Evolutionary conservation across 352 stramenopile species (phyloP).

Genomic region (Phytophthora podocarpi): DNA sequence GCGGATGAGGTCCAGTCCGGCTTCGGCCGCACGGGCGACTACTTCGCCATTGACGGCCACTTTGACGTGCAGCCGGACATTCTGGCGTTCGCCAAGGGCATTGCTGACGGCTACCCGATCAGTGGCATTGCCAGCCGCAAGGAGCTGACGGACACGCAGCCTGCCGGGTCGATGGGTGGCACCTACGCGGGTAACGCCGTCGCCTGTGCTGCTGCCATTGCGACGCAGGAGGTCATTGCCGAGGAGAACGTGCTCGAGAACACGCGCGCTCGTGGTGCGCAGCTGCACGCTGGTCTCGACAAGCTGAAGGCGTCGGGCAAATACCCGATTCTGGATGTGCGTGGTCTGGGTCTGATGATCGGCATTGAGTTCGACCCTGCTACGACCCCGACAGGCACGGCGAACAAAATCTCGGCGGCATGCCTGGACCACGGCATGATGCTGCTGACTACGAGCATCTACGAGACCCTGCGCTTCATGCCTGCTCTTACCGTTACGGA

Average conservation of each 20-base stretch:
- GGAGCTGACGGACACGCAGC: slow-evolving; percentile 85
- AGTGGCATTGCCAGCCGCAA: slow-evolving; percentile 88
- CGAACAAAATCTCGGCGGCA: slow-evolving; percentile 71
- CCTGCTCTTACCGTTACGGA: slow-evolving; percentile 88
- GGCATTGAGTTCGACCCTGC: slow-evolving; percentile 90
- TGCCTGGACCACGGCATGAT: slow-evolving; percentile 92
- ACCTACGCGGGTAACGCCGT: slow-evolving; percentile 94
- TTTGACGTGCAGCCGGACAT: slow-evolving; percentile 91
- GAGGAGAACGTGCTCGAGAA: slow-evolving; percentile 92
- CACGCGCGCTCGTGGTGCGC: slow-evolving; percentile 64
- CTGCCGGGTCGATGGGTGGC: slow-evolving; percentile 91
- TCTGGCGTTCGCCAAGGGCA: slow-evolving; percentile 93
- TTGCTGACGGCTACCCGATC: slow-evolving; percentile 92
- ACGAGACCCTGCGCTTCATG: slow-evolving; percentile 94
- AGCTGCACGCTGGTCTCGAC: slow-evolving; percentile 79
- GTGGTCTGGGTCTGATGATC: slow-evolving; percentile 93
- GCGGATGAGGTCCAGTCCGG: slow-evolving; percentile 94
- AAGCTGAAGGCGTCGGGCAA: slow-evolving; percentile 75
- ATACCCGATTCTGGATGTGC: slow-evolving; percentile 86
- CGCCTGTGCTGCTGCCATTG: slow-evolving; percentile 90
- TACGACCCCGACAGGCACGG: slow-evolving; percentile 59
- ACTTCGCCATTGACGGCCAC: slow-evolving; percentile 89
- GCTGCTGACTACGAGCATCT: slow-evolving; percentile 91
- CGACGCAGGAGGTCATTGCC: slow-evolving; percentile 85
- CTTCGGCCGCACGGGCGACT: slow-evolving; percentile 86